Evolutionary conservation across 345 rosid genomes (phyloP), one percentile per base, ranked within the genome.

Genomic region (Toxicodendron radicans): DNA sequence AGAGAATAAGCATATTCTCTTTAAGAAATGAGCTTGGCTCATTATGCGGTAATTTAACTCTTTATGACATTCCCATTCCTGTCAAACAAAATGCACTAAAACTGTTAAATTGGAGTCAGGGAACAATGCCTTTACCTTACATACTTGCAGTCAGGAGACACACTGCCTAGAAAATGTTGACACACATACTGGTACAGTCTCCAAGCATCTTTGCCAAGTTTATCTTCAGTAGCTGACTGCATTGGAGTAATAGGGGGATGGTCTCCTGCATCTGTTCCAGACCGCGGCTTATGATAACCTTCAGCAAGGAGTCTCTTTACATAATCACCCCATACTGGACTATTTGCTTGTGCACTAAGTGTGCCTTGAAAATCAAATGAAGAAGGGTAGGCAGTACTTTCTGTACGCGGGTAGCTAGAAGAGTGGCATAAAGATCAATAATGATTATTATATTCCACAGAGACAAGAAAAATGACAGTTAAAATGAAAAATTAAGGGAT

Each of bases 171-270:
- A 83, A 95, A 95, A 85, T 95, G 97, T 76, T 92, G 95, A 82
- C 97, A 92, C 77, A 95, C 87, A 78, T 91, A 95, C 82, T 87
- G 94, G 78, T 92, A 95, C 38, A 95, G 82, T 78, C 91, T 88
- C 99, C 99, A 95, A 54, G 95, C 89, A 90, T 95, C 99, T 20
- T 84, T 85, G 51, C 90, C 97, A 11, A 95, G 80, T 81, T 78
- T 73, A 80, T 79, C 86, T 86, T 92, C 97, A 51, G 87, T 85
- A 58, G 95, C 97, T 71, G 88, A 79, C 73, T 78, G 86, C 87
- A 95, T 88, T 21, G 97, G 97, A 61, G 99, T 95, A 68, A 95
- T 92, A 76, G 99, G 99, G 80, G 99, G 99, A 85, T 95, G 99
- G 76, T 95, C 97, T 70, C 99, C 99, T n/a, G 81, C 97, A 83